A percentile compares a stretch with the other conserved stretches of the same genome.
These are phyloP conservation scores for Schoenoplectus tabernaemontani DNA, from an alignment of 202 grass and related monocot species.

Conservation along the genomic window DNA sequence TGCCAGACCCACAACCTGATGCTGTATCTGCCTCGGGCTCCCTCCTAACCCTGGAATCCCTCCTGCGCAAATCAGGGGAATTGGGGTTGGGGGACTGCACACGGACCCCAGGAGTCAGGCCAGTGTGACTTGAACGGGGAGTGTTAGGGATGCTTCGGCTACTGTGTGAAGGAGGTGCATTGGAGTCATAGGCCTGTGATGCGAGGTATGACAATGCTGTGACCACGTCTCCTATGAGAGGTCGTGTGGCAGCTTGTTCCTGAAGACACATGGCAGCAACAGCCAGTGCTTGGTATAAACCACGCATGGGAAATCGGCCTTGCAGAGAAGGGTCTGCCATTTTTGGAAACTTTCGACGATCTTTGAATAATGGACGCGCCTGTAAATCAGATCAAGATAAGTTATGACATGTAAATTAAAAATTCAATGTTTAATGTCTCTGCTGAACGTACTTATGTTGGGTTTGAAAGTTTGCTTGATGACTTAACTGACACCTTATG, in stretches of 20 bases:
- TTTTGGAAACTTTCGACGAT: conserved; percentile 91
- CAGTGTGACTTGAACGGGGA: conserved; percentile 51
- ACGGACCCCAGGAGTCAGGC: conserved; percentile 22
- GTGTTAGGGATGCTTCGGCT: conserved; percentile 57
- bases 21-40: conserved; percentile 25
- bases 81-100: conserved; percentile 53
- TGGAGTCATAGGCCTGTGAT: conserved; percentile 84
- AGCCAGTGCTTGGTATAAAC: conserved; percentile 89
- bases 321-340: conserved; percentile 93
- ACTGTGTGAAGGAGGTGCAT: conserved; percentile 45
- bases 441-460: not conserved
- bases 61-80: conserved; percentile 60
- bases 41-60: conserved; percentile 47
- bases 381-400: conserved; percentile 36
- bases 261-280: conserved; percentile 99
- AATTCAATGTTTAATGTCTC: not conserved
- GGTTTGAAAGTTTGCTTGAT: not conserved
- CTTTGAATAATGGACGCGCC: conserved; percentile 96
- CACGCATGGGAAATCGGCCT: conserved; percentile 74
- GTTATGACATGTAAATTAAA: not conserved
- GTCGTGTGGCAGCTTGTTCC: conserved; percentile 87
- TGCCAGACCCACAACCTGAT: conserved; percentile 56
- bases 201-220: conserved; percentile 94
- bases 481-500: not conserved
- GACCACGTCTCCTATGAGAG: conserved; percentile 90